Evolutionary conservation across 2,329 filamentous ascomycete genomes (phyloP).

Genomic region (Claviceps fusiformis): DNA sequence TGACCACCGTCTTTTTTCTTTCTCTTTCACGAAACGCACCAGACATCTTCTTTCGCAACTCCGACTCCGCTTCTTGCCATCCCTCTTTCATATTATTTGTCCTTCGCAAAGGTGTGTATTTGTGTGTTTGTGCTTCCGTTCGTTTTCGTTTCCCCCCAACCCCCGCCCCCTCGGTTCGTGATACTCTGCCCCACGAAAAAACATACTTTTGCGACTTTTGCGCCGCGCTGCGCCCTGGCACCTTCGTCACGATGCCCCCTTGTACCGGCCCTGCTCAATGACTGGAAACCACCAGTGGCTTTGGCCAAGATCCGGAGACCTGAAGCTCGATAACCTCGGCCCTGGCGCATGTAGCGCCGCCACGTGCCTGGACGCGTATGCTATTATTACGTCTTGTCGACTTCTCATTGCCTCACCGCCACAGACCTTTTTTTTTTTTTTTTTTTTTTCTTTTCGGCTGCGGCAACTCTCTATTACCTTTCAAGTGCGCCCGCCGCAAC

Average conservation of each 20-base stretch:
- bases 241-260: not conserved
- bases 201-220: conserved; percentile 3
- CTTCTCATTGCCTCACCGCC: not conserved
- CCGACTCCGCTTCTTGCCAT: not conserved
- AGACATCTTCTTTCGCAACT: not conserved
- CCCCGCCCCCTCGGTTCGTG: not conserved
- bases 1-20: not conserved
- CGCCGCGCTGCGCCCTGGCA: not conserved
- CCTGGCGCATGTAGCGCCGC: not conserved
- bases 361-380: not conserved
- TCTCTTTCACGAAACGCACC: not conserved
- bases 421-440: not conserved
- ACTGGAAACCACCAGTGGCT: not conserved
- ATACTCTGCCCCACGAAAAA: conserved; percentile 1
- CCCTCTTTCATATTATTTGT: not conserved
- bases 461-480: too few relatives aligned
- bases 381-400: not conserved
- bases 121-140: not conserved
- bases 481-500: not conserved
- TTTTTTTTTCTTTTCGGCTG: not conserved
- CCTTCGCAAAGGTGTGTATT: conserved; percentile 2
- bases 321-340: not conserved
- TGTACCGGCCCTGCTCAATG: not conserved
- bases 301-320: not conserved
- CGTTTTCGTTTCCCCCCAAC: not conserved